Evolutionary conservation across 768 basidiomycete genomes (phyloP).

Genomic region (Podaxis pistillaris): DNA sequence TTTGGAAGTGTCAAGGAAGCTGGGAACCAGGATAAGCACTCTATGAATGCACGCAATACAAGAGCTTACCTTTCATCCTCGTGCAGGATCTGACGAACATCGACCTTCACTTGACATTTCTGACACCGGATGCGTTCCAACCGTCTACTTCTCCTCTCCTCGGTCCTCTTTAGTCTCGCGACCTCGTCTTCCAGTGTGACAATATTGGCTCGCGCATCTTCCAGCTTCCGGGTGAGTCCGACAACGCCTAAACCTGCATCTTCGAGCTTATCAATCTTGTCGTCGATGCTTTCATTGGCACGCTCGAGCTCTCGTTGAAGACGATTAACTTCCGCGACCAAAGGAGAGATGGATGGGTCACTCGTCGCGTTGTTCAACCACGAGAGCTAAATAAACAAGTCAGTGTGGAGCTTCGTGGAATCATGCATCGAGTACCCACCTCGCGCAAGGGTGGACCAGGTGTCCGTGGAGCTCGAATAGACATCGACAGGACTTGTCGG

Average conservation of each 20-base stretch:
- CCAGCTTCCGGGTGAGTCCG: slow-evolving; percentile 65
- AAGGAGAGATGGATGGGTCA: slow-evolving; percentile 57
- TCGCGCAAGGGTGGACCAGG: slow-evolving; percentile 79
- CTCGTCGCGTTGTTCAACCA: slow-evolving; percentile 65
- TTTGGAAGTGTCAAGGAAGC: slow-evolving; percentile 51
- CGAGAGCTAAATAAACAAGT: slow-evolving; percentile 50
- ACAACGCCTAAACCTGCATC: slow-evolving; percentile 77
- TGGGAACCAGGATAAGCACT: slow-evolving; percentile 24
- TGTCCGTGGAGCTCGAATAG: slow-evolving; percentile 67
- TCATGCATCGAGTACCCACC: slow-evolving; percentile 40
- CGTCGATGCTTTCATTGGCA: slow-evolving; percentile 84
- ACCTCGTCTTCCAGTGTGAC: slow-evolving; percentile 64
- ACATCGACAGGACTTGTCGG: slow-evolving; percentile 68
- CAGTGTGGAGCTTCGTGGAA: not conserved
- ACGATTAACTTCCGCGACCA: slow-evolving; percentile 70
- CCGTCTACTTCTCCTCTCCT: slow-evolving; percentile 64
- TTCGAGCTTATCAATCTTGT: slow-evolving; percentile 84
- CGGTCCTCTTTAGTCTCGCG: slow-evolving; percentile 59
- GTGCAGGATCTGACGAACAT: slow-evolving; percentile 42
- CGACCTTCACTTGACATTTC: slow-evolving; percentile 65
- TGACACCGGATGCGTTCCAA: slow-evolving; percentile 64
- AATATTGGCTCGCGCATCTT: slow-evolving; percentile 64
- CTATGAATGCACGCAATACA: not conserved
- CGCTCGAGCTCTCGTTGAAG: slow-evolving; percentile 73
- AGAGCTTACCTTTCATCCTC: slow-evolving; percentile 61